Base-by-base conservation (phyloP, 257 asterid genomes). In the Echium plantagineum region DNA sequence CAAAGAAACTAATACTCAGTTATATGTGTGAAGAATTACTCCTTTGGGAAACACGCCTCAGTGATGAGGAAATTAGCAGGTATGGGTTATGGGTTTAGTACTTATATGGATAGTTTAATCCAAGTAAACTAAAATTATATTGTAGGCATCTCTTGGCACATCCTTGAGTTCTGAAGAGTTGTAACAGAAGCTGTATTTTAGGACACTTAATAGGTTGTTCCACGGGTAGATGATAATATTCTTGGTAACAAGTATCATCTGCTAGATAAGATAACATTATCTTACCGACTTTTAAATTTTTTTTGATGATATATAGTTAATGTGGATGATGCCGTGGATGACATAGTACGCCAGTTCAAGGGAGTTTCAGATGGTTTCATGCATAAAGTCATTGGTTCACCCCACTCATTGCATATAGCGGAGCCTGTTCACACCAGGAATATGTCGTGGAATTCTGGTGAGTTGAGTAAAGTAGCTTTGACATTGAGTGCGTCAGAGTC, bases 241-340 rank as follows among this genome's bases (percentile, higher is more conserved):
- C 5, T 28, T 28, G 4, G 32, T 6, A 35, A 35, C 46, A 35
- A 7, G 12, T 9, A 35, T 42, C 3, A 42, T 42, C 49, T 10
- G 12, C 49, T 42, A 42, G 49, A 10, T 10, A 51, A 30, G 59
- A 31, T 3, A 19, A 63, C 54, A 19, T n/a, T 6, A 1, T 55
- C 54, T 55, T 56, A 62, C 32, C 61, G 42, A 51, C 28, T 64
- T 54, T 52, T 7, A 8, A 3, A 2, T 28, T 60, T 28, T 57
- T 59, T 46, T 52, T 59, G 52, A 72, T 64, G 58, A 38, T 70
- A 58, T 38, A 62, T 84, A 93, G 99, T 89, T 62, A 93, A 85
- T n/a, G 95, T 93, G 71, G 99, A 93, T 72, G 99, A 93, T 81
- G 97, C 97, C 63, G 64, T 93, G 89, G 99, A 93, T 81, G 99